Base-by-base conservation (phyloP, 176 grass and related monocot genomes). In the Secale cereale region DNA sequence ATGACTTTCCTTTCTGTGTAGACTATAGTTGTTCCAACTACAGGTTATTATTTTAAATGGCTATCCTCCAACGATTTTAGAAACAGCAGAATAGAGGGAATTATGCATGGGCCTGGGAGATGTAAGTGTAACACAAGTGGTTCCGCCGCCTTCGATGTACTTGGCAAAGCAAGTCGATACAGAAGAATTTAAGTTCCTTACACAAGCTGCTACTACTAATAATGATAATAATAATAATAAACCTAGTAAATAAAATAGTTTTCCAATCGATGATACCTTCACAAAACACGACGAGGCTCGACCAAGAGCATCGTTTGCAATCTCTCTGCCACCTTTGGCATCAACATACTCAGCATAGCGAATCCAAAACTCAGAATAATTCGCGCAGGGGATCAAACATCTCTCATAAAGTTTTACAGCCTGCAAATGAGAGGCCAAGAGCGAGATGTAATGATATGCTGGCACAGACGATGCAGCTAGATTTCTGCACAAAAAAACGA, bases 341-440 rank as follows among this genome's bases (percentile, higher is more conserved):
- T 95, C 77, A 16, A 93, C 91, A 95, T 89, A 95, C 77, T 98
- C 93, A 6, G 87, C 85, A 61, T 98, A 98, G 65, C 95, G 91
- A 62, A 98, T 93, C 92, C 93, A 98, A 87, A 98, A 98, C 77
- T 93, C 95, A 14, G 95, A 86, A 86, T 95, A 98, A 86, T 83
- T 93, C 27, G 93, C 95, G 71, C 93, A 98, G 85, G 95, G 91
- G 81, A 98, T 93, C 80, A 98, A 91, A 69, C 95, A 98, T 87
- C 93, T 95, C 85, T 98, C 95, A 33, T 95, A 95, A 86, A 98
- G 89, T 91, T 98, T 98, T 59, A 98, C 89, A 50, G 87, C 88
- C 95, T 98, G 87, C 43, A 86, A 93, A 81, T 71, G 43, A 76
- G 82, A 91, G 52, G 52, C 40, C 37, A 88, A 27, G 57, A 32